A percentile compares a stretch with the other conserved stretches of the same genome.
Conservation (phyloP, 2,329 filamentous ascomycete genomes). For the Pyricularia pennisetigena region DNA sequence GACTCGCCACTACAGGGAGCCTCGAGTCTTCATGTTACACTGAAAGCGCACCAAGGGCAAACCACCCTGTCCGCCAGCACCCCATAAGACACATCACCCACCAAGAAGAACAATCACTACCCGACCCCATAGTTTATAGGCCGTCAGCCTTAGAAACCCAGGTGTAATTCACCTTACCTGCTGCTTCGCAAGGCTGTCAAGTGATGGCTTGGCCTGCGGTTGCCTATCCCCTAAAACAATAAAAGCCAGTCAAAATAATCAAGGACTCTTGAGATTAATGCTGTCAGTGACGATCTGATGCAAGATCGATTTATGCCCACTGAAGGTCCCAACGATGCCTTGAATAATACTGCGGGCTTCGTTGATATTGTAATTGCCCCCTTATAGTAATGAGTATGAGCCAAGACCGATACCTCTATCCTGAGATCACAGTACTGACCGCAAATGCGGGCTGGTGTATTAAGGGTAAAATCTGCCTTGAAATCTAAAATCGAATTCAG, state of each 20-base stretch:
- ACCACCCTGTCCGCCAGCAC: neutral
- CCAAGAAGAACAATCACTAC: neutral
- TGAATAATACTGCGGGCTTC: neutral
- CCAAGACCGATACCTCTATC: neutral
- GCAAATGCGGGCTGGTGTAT: neutral
- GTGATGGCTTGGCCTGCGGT: neutral
- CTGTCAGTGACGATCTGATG: neutral
- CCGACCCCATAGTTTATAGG: neutral
- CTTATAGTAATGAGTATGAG: neutral
- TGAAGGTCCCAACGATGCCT: neutral
- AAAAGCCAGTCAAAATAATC: neutral
- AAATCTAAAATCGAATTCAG: neutral
- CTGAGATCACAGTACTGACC: neutral
- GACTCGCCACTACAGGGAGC: neutral
- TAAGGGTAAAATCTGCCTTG: too few relatives aligned
- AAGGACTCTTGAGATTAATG: slow-evolving; percentile 11
- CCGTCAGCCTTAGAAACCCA: neutral
- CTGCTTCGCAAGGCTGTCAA: neutral
- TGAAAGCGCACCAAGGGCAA: neutral
- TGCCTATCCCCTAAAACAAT: neutral
- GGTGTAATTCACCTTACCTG: neutral
- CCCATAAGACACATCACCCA: neutral
- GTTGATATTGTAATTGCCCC: neutral
- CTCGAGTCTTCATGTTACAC: neutral
- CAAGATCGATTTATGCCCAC: neutral